These are phyloP conservation scores for Podaxis rugospora DNA, from an alignment of 768 basidiomycete genomes.

Conservation along the genomic window DNA sequence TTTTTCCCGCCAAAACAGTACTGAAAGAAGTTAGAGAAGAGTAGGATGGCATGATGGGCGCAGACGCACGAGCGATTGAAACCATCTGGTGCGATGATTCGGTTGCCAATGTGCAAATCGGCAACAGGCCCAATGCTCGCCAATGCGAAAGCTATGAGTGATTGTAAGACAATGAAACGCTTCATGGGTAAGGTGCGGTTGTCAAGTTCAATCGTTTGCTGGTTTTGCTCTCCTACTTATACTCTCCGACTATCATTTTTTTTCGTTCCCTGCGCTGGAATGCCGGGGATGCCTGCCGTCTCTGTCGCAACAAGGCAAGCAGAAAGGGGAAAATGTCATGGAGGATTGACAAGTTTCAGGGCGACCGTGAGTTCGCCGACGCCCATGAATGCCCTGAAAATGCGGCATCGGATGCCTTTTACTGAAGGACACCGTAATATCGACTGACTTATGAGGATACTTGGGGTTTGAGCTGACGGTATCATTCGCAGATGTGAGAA, in stretches of 20 bases:
- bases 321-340: neutral
- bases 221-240: neutral
- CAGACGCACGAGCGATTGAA: slow-evolving; percentile 34
- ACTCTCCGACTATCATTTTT: neutral
- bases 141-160: slow-evolving; percentile 7
- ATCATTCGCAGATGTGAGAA: neutral
- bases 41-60: neutral
- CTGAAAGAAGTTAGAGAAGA: slow-evolving; percentile 12
- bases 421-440: neutral
- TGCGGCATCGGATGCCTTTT: neutral
- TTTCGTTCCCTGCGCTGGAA: neutral
- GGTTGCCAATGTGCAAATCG: slow-evolving; percentile 36
- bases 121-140: slow-evolving; percentile 25
- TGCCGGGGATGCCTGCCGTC: neutral
- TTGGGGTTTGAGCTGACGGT: neutral
- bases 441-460: neutral
- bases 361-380: neutral
- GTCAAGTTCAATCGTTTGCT: neutral
- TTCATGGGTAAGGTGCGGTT: neutral
- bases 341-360: neutral
- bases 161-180: neutral
- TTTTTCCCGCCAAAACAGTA: slow-evolving; percentile 26
- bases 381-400: neutral
- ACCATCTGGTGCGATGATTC: slow-evolving; percentile 45
- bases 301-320: neutral